phyloP scores from a whole-genome alignment of 371 early-diverging fungal species.

The Funneliformis caledonium region DNA sequence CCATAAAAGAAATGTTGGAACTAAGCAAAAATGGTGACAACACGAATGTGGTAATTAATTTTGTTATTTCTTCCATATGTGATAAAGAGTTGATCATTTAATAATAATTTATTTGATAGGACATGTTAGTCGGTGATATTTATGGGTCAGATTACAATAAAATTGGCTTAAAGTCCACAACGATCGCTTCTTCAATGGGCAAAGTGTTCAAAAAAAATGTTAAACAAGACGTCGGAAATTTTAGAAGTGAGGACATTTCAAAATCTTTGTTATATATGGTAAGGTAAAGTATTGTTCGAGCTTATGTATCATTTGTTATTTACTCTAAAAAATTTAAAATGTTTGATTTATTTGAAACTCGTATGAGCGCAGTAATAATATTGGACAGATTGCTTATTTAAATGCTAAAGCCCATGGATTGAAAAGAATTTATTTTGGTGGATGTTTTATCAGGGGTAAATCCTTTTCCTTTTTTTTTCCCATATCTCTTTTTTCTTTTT shows the following conservation, averaged over 20 bases:
- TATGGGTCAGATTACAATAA: slow-evolving; percentile 89
- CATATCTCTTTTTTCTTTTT: not conserved
- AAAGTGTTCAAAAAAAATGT: slow-evolving; percentile 89
- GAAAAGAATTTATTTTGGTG: slow-evolving; percentile 92
- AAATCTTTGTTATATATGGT: slow-evolving; percentile 90
- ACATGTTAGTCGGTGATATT: slow-evolving; percentile 96
- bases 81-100: not conserved
- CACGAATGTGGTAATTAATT: slow-evolving; percentile 65
- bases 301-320: not conserved
- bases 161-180: slow-evolving; percentile 87
- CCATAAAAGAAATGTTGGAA: slow-evolving; percentile 85
- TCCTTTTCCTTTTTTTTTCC: not conserved
- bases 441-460: slow-evolving; percentile 92
- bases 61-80: not conserved
- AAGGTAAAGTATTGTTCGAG: slow-evolving; percentile 52
- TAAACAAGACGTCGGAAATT: slow-evolving; percentile 60
- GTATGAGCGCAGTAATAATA: slow-evolving; percentile 80
- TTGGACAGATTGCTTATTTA: slow-evolving; percentile 97
- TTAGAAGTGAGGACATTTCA: slow-evolving; percentile 82
- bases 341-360: not conserved
- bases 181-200: slow-evolving; percentile 95
- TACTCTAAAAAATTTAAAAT: not conserved
- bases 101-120: slow-evolving; percentile 40
- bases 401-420: slow-evolving; percentile 94
- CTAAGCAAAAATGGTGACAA: slow-evolving; percentile 92